Conservation (phyloP, 164 flowering plant species). For the Pachysandra terminalis region DNA sequence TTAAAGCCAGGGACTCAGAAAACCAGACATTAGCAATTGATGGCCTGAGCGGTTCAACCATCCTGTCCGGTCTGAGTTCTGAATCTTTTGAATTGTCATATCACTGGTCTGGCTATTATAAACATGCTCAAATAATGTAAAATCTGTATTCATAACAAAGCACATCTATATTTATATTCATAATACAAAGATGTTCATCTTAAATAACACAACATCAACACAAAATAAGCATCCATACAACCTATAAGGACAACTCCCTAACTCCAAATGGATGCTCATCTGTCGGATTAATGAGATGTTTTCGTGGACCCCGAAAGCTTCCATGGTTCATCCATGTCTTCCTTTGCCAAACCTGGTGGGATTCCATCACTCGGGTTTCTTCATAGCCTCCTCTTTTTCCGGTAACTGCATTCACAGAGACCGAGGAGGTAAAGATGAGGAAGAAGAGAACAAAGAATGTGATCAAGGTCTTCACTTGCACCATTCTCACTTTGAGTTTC, state of each 20-base stretch:
- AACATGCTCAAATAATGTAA: no score
- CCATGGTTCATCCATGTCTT: conserved; percentile 58
- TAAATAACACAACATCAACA: not conserved
- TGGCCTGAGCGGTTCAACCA: no score
- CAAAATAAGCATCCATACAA: not conserved
- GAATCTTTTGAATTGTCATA: no score
- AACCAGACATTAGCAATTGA: no score
- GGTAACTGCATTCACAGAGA: conserved; percentile 5
- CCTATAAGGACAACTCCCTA: conserved; percentile 26
- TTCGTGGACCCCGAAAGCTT: conserved; percentile 40
- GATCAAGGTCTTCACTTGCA: conserved; percentile 8
- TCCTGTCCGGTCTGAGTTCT: no score
- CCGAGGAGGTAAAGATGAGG: conserved; percentile 11
- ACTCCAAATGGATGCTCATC: conserved; percentile 25
- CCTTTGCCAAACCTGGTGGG: conserved; percentile 21
- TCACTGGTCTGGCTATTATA: no score
- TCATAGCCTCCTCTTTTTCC: not conserved
- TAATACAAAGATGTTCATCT: not conserved
- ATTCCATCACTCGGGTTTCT: not conserved
- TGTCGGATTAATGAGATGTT: conserved; percentile 40
- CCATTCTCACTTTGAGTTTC: conserved; percentile 14
- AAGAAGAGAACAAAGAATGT: conserved; percentile 11
- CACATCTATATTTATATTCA: no score
- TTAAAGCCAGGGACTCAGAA: no score
- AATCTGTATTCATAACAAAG: no score